These are phyloP conservation scores for Cordyceps javanica DNA, from an alignment of 2,329 filamentous ascomycete species.

Conservation along the genomic window DNA sequence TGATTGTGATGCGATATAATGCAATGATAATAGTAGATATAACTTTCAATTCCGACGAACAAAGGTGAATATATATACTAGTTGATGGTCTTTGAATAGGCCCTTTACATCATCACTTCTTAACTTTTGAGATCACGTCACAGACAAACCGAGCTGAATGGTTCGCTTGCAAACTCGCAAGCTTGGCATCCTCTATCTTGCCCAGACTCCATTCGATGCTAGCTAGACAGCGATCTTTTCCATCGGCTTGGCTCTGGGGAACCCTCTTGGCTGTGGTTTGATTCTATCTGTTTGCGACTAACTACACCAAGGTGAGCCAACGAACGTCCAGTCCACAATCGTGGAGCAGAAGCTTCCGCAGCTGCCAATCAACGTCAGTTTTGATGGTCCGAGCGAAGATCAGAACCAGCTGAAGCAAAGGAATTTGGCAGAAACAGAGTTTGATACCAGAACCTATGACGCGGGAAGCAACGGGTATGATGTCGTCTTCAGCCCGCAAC, in stretches of 20 bases:
- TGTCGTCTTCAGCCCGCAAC: background rate
- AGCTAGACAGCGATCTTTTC: background rate
- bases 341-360: background rate
- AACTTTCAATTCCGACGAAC: background rate
- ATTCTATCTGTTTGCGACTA: background rate
- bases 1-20: background rate
- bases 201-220: background rate
- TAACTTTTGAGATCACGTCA: slow-evolving; percentile 5
- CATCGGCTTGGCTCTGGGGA: background rate
- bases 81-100: background rate
- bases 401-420: background rate
- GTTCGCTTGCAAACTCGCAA: background rate
- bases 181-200: background rate
- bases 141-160: slow-evolving; percentile 1
- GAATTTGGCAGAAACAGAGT: background rate
- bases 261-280: background rate
- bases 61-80: slow-evolving; percentile 6
- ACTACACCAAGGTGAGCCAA: background rate
- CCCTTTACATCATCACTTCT: slow-evolving; percentile 1
- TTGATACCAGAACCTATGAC: background rate
- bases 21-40: background rate
- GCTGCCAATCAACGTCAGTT: background rate
- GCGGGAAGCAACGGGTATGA: background rate
- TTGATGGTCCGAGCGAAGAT: background rate
- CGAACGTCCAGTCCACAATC: background rate